Evolutionary conservation across 1,139 yeast species (phyloP).

Genomic region (Suhomyces taliae): DNA sequence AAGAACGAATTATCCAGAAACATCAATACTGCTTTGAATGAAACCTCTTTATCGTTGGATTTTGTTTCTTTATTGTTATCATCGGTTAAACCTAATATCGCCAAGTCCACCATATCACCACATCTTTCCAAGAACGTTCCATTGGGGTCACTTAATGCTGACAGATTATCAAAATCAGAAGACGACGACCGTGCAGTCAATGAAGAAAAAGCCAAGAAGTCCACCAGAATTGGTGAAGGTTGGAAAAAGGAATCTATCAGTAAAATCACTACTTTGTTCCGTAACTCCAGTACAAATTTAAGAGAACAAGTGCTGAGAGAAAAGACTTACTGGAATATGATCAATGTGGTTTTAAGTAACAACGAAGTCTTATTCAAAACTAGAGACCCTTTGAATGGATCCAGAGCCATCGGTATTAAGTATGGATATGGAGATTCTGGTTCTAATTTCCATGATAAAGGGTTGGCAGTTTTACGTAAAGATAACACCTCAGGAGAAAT

Average conservation of each 20-base stretch:
- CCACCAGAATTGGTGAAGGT: conserved; percentile 63
- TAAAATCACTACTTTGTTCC: conserved; percentile 54
- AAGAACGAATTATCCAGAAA: conserved; percentile 57
- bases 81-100: conserved; percentile 81
- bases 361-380: conserved; percentile 75
- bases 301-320: conserved; percentile 61
- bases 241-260: conserved; percentile 79
- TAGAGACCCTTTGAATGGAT: conserved; percentile 51
- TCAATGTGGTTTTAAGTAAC: conserved; percentile 49
- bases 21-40: conserved; percentile 75
- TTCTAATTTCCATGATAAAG: conserved; percentile 65
- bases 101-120: conserved; percentile 86
- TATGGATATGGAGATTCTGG: conserved; percentile 94
- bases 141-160: conserved; percentile 76
- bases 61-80: conserved; percentile 82
- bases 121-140: conserved; percentile 77
- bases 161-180: conserved; percentile 39
- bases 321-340: conserved; percentile 69
- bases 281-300: conserved; percentile 52
- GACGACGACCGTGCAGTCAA: conserved; percentile 18
- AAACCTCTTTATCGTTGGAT: conserved; percentile 83
- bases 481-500: conserved; percentile 36
- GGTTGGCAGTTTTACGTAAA: conserved; percentile 64
- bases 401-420: conserved; percentile 66
- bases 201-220: conserved; percentile 21